These are phyloP conservation scores for Amanita phalloides DNA, from an alignment of 768 basidiomycete species.

Conservation along the genomic window DNA sequence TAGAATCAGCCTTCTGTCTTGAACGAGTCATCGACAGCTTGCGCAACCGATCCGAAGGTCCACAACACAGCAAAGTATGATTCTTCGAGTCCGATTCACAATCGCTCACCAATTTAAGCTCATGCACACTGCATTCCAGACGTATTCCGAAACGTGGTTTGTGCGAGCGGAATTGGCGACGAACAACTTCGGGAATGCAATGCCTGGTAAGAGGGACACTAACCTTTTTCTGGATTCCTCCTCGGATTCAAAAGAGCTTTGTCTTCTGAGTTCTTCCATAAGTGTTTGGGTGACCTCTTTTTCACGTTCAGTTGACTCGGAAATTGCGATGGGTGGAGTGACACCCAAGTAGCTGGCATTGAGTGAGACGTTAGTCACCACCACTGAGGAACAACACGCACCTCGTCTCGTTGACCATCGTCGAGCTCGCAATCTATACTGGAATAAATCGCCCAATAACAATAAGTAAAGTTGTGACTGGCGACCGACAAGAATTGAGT, in stretches of 20 bases:
- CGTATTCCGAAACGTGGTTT: not conserved
- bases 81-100: not conserved
- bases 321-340: slow-evolving; percentile 74
- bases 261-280: slow-evolving; percentile 81
- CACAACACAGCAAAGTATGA: not conserved
- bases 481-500: not conserved
- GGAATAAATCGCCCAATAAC: not conserved
- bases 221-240: slow-evolving; percentile 85
- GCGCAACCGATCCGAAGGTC: not conserved
- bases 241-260: slow-evolving; percentile 84
- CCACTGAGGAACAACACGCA: not conserved
- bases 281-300: slow-evolving; percentile 76
- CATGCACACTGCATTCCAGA: not conserved
- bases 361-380: slow-evolving; percentile 6
- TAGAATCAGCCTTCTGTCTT: not conserved
- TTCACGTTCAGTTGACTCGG: slow-evolving; percentile 67
- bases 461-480: not conserved
- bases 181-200: not conserved
- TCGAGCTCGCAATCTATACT: not conserved
- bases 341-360: slow-evolving; percentile 62
- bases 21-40: not conserved
- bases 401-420: slow-evolving; percentile 5
- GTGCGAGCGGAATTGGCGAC: not conserved
- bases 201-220: slow-evolving; percentile 17
- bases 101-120: not conserved